phyloP scores from a whole-genome alignment of 129 eudicot genomes.

The Apium graveolens region DNA sequence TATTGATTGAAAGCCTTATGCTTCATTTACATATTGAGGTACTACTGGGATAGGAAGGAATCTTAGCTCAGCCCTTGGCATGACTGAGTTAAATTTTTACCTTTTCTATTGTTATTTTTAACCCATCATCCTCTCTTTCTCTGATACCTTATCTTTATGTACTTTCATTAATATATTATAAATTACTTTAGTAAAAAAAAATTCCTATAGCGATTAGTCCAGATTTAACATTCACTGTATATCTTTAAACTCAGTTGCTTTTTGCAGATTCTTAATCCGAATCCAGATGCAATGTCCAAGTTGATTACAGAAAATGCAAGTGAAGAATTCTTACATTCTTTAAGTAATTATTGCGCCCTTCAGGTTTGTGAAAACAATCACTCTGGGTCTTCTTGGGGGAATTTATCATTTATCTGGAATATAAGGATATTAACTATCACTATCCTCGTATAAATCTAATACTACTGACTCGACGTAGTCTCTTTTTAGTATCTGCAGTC shows the following conservation, averaged over 20 bases:
- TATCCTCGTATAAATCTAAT: not conserved
- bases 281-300: slow-evolving; percentile 99
- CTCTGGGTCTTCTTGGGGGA: not conserved
- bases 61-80: not conserved
- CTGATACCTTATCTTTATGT: not conserved
- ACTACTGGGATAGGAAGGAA: not conserved
- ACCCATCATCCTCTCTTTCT: not conserved
- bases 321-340: slow-evolving; percentile 79
- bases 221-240: not conserved
- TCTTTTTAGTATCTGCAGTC: not conserved
- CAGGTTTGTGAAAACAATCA: slow-evolving; percentile 47
- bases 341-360: slow-evolving; percentile 96
- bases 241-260: slow-evolving; percentile 1
- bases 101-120: not conserved
- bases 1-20: not conserved
- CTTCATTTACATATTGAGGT: not conserved
- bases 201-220: not conserved
- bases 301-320: slow-evolving; percentile 92
- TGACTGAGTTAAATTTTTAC: not conserved
- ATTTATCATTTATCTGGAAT: not conserved
- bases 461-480: not conserved
- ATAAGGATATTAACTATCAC: not conserved
- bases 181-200: not conserved
- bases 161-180: not conserved
- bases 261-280: slow-evolving; percentile 91